phyloP scores from a whole-genome alignment of 805 yeast genomes.

The Starmerella cellae region DNA sequence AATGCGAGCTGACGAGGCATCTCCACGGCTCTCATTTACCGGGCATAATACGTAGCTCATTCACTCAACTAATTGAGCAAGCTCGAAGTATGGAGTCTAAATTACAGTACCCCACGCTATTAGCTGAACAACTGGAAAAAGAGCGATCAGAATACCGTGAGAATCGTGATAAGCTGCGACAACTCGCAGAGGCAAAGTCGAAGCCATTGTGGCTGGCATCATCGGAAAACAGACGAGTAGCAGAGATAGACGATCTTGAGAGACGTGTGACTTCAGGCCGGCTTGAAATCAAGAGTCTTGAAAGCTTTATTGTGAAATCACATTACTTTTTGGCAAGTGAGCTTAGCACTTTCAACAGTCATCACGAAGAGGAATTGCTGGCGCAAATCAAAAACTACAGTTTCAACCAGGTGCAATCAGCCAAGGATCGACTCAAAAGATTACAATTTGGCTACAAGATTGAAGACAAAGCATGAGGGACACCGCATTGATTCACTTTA shows the following conservation, averaged over 20 bases:
- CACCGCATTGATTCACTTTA: no score
- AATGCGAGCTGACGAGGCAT: background rate
- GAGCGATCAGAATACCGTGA: conserved; percentile 18
- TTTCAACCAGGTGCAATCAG: conserved; percentile 15
- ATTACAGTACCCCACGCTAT: conserved; percentile 22
- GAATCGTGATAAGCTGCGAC: conserved; percentile 19
- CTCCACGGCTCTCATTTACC: background rate
- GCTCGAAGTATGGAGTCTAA: conserved; percentile 18
- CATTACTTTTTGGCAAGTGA: conserved; percentile 30
- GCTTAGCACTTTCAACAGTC: conserved; percentile 26
- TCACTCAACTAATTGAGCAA: conserved; percentile 3
- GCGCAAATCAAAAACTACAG: conserved; percentile 19
- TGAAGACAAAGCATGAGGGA: no score
- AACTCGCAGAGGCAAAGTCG: conserved; percentile 16
- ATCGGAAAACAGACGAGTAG: conserved; percentile 27
- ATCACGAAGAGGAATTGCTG: conserved; percentile 27
- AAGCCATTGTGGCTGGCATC: conserved; percentile 24
- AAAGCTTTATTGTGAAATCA: conserved; percentile 25
- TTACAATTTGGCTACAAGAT: conserved; percentile 11
- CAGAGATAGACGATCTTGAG: conserved; percentile 24
- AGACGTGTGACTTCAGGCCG: conserved; percentile 24
- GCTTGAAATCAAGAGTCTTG: conserved; percentile 23
- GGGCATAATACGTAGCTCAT: background rate
- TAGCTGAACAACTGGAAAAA: conserved; percentile 21
- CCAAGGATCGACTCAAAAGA: conserved; percentile 17